Conservation (phyloP, 2,329 filamentous ascomycete genomes). For the Colletotrichum gloeosporioides region DNA sequence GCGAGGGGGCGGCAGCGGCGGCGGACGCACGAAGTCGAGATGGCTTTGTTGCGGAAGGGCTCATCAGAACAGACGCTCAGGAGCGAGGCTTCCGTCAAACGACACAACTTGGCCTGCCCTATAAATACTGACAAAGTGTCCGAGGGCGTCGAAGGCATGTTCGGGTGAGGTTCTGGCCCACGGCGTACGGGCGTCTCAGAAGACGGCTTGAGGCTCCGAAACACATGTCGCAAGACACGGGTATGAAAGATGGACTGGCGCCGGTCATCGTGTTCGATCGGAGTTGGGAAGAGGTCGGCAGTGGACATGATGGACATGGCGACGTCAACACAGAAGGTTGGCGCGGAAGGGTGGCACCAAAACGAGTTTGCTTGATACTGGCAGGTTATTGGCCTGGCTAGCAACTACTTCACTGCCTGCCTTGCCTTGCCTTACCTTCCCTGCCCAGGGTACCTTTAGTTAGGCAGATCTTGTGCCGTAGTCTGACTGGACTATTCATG, state of each 20-base stretch:
- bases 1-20: neutral
- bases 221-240: neutral
- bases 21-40: neutral
- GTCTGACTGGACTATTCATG: too few relatives aligned
- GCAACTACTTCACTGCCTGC: too few relatives aligned
- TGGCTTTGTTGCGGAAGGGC: neutral
- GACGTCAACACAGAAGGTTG: neutral
- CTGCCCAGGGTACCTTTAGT: too few relatives aligned
- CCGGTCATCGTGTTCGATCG: neutral
- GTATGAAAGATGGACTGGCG: neutral
- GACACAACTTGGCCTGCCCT: neutral
- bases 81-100: neutral
- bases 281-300: neutral
- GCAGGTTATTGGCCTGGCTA: too few relatives aligned
- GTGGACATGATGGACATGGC: neutral
- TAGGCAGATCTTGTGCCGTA: too few relatives aligned
- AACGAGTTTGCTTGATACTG: neutral
- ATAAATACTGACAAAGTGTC: neutral
- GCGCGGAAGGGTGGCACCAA: neutral
- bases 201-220: neutral
- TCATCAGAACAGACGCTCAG: neutral
- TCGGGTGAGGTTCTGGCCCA: neutral
- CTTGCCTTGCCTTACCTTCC: too few relatives aligned
- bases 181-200: neutral
- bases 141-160: neutral